A percentile compares a stretch with the other conserved stretches of the same genome.
Evolutionary conservation across 164 flowering plant genomes (phyloP).

Genomic region (Magnolia changhungtana): DNA sequence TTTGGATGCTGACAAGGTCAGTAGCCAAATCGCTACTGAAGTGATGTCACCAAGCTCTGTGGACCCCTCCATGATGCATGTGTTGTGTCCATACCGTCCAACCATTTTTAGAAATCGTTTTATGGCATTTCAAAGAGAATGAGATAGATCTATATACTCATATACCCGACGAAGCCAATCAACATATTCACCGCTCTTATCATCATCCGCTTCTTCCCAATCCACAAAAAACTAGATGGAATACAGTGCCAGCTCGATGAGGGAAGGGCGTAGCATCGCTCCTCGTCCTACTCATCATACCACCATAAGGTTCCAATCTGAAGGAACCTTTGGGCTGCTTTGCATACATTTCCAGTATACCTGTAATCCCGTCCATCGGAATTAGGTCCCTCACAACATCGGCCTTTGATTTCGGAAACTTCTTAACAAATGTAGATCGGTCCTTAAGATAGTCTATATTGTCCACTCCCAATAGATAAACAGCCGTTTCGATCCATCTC

Average conservation of each 20-base stretch:
- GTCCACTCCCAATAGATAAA: slow-evolving; percentile 10
- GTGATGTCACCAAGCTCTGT: too few species aligned
- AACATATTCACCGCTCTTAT: slow-evolving; percentile 7
- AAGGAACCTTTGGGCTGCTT: slow-evolving; percentile 18
- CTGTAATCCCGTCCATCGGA: slow-evolving; percentile 9
- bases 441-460: slow-evolving; percentile 13
- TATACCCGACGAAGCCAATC: slow-evolving; percentile 7
- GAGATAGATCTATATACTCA: neutral
- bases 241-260: slow-evolving; percentile 23
- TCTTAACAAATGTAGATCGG: slow-evolving; percentile 11
- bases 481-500: slow-evolving; percentile 14
- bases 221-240: slow-evolving; percentile 23
- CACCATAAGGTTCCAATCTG: slow-evolving; percentile 28
- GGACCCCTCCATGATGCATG: too few species aligned
- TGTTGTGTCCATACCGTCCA: too few species aligned
- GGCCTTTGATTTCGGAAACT: slow-evolving; percentile 25
- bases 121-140: too few species aligned
- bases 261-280: slow-evolving; percentile 21
- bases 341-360: slow-evolving; percentile 8
- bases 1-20: too few species aligned
- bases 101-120: too few species aligned
- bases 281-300: slow-evolving; percentile 12
- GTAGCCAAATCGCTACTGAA: too few species aligned
- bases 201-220: slow-evolving; percentile 16
- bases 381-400: slow-evolving; percentile 20